Conservation (phyloP, 2,329 filamentous ascomycete genomes). For the Xylariaceae sp. region DNA sequence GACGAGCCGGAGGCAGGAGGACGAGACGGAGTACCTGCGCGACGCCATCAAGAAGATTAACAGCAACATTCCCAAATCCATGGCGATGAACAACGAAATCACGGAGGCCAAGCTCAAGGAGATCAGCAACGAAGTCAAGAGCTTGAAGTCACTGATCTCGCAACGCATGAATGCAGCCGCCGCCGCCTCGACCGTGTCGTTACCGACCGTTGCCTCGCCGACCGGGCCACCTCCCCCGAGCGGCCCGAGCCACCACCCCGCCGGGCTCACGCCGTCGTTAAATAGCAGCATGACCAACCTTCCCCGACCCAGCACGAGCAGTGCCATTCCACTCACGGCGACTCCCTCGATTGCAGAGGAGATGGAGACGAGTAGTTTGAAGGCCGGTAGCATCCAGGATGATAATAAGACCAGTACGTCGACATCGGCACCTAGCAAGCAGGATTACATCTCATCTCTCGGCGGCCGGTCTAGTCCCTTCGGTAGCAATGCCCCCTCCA, state of each 20-base stretch:
- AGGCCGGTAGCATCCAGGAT: conserved; percentile 17
- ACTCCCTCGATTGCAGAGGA: conserved; percentile 23
- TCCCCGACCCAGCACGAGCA: conserved; percentile 14
- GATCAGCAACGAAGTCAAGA: conserved; percentile 81
- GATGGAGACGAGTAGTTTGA: conserved; percentile 25
- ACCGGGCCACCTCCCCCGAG: neutral
- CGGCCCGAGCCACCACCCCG: neutral
- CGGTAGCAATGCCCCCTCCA: conserved; percentile 42
- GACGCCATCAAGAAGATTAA: conserved; percentile 81
- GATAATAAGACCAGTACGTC: conserved; percentile 22
- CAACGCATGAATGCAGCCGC: conserved; percentile 48
- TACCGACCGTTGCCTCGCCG: conserved; percentile 6
- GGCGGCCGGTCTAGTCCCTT: conserved; percentile 44
- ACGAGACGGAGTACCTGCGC: conserved; percentile 78
- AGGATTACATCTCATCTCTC: conserved; percentile 34
- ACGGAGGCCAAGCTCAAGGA: conserved; percentile 79
- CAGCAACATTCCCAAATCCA: conserved; percentile 79
- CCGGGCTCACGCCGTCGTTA: neutral
- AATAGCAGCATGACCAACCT: neutral
- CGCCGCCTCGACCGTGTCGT: conserved; percentile 10
- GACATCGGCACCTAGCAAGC: conserved; percentile 25
- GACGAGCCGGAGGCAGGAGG: conserved; percentile 73
- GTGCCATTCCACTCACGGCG: conserved; percentile 19
- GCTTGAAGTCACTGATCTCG: conserved; percentile 79
- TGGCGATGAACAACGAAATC: conserved; percentile 80